Percentiles rank a stretch among this genome's conserved stretches.
Evolutionary conservation across 306 rosid genomes (phyloP).

Genomic region (Vicia sativa): DNA sequence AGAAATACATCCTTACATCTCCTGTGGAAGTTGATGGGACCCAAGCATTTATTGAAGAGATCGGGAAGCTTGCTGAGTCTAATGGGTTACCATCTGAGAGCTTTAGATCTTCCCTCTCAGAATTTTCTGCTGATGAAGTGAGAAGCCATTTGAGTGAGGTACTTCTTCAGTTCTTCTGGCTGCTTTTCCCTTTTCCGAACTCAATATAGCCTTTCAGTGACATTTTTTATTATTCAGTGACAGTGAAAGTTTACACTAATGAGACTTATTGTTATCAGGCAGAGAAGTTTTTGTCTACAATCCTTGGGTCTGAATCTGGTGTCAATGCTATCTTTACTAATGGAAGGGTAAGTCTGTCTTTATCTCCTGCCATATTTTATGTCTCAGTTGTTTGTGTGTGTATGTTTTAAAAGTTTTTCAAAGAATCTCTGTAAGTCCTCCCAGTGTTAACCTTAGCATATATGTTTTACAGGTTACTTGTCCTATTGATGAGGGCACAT

Average conservation of each 20-base stretch:
- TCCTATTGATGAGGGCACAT: slow-evolving; percentile 56
- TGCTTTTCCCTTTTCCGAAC: slow-evolving; percentile 23
- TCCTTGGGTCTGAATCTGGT: slow-evolving; percentile 70
- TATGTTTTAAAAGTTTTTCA: slow-evolving; percentile 4
- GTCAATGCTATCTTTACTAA: slow-evolving; percentile 84
- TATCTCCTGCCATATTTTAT: slow-evolving; percentile 27
- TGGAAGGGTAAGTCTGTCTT: slow-evolving; percentile 82
- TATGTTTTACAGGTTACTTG: slow-evolving; percentile 62
- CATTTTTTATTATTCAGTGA: slow-evolving; percentile 9
- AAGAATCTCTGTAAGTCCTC: slow-evolving; percentile 12
- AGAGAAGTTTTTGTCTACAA: slow-evolving; percentile 54
- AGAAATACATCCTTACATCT: slow-evolving; percentile 53
- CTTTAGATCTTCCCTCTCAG: slow-evolving; percentile 55
- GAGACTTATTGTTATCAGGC: slow-evolving; percentile 55
- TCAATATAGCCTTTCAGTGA: slow-evolving; percentile 32
- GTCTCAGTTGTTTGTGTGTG: neutral
- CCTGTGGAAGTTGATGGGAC: slow-evolving; percentile 50
- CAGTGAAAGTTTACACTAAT: slow-evolving; percentile 26
- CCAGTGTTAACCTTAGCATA: slow-evolving; percentile 29
- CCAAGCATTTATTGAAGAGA: slow-evolving; percentile 61
- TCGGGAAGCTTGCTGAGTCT: slow-evolving; percentile 78
- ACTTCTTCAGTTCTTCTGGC: slow-evolving; percentile 28
- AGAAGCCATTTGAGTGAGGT: slow-evolving; percentile 71
- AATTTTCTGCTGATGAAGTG: slow-evolving; percentile 59
- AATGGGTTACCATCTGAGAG: slow-evolving; percentile 73